phyloP scores from a whole-genome alignment of 2,329 filamentous ascomycete species.

The Penicillium sp. region DNA sequence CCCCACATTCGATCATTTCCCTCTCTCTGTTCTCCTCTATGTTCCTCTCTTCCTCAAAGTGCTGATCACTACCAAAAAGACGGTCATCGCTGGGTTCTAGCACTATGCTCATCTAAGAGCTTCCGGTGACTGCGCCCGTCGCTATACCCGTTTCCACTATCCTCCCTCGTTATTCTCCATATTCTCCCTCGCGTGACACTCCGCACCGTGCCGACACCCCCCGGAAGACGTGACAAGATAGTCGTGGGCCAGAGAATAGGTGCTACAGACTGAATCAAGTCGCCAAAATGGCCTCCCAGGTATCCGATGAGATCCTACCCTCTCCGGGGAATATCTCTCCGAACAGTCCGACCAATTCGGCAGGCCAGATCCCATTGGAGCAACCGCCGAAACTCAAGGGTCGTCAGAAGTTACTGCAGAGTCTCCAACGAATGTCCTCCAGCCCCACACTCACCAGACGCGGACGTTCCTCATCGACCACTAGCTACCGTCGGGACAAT shows the following conservation, averaged over 20 bases:
- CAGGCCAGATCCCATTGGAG: constrained; percentile 38
- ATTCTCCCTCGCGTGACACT: background rate
- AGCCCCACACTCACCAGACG: constrained; percentile 67
- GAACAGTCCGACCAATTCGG: constrained; percentile 32
- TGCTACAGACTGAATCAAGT: background rate
- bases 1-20: background rate
- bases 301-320: constrained; percentile 29
- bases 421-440: constrained; percentile 77
- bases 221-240: background rate
- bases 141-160: background rate
- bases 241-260: background rate
- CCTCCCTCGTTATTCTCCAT: background rate
- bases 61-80: background rate
- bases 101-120: constrained; percentile 8
- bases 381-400: constrained; percentile 61
- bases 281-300: constrained; percentile 30
- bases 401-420: constrained; percentile 67
- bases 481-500: constrained; percentile 61
- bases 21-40: background rate
- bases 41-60: background rate
- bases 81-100: background rate
- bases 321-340: constrained; percentile 35
- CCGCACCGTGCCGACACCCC: background rate
- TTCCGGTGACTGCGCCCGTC: constrained; percentile 1
- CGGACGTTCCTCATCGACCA: constrained; percentile 60